Percentiles rank a stretch among this genome's conserved stretches.
phyloP scores from a whole-genome alignment of 176 grass and related monocot genomes.

The Eleusine coracana region DNA sequence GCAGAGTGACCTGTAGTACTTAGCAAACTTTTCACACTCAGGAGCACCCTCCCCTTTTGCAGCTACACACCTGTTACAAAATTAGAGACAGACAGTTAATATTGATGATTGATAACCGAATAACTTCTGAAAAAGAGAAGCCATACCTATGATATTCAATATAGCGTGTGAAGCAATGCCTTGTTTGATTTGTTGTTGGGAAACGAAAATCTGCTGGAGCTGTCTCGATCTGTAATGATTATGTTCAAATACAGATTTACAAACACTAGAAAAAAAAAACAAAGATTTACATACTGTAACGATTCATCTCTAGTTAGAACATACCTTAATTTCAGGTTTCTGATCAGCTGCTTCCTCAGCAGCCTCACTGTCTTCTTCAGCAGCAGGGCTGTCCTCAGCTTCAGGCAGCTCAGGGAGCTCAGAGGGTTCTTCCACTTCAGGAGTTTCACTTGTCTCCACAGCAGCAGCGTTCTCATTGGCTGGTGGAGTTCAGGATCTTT shows the following conservation, averaged over 20 bases:
- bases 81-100: background rate
- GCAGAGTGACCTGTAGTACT: constrained; percentile 82
- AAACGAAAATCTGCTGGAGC: constrained; percentile 91
- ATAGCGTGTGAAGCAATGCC: constrained; percentile 90
- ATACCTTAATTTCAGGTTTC: constrained; percentile 65
- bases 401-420: constrained; percentile 31
- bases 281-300: background rate
- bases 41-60: constrained; percentile 78
- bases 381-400: constrained; percentile 35
- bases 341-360: constrained; percentile 50
- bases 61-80: constrained; percentile 63
- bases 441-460: constrained; percentile 34
- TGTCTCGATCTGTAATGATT: constrained; percentile 68
- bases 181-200: constrained; percentile 88
- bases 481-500: constrained; percentile 38
- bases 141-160: constrained; percentile 88
- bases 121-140: background rate
- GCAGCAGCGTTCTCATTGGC: constrained; percentile 4
- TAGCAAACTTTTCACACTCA: constrained; percentile 83
- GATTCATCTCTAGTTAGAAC: background rate
- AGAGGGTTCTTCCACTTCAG: constrained; percentile 30
- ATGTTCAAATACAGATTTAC: constrained; percentile 18
- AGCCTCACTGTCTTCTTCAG: constrained; percentile 48
- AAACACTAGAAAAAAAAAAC: background rate
- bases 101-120: background rate